A percentile compares a stretch with the other conserved stretches of the same genome.
phyloP scores from a whole-genome alignment of 2,329 filamentous ascomycete species.

The Biscogniauxia sp. region DNA sequence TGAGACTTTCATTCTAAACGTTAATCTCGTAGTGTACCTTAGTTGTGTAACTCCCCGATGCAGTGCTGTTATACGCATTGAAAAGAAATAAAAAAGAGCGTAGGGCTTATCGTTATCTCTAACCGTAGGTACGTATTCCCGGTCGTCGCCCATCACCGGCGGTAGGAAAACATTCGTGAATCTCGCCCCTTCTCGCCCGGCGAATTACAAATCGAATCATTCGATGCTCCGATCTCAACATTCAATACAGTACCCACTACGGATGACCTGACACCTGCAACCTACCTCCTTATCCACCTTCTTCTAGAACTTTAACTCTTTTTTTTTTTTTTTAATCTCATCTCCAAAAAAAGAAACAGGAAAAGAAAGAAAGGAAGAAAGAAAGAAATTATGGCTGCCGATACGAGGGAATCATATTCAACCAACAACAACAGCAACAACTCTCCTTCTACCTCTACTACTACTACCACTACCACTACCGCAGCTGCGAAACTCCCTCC shows the following conservation, averaged over 20 bases:
- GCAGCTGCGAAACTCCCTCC: constrained; percentile 57
- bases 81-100: too few relatives aligned
- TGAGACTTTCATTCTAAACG: too few relatives aligned
- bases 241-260: background rate
- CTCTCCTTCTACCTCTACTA: constrained; percentile 23
- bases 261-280: constrained; percentile 2
- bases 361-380: background rate
- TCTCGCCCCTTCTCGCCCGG: background rate
- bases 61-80: too few relatives aligned
- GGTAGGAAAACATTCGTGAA: background rate
- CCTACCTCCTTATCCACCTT: background rate
- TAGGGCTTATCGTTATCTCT: background rate
- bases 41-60: too few relatives aligned
- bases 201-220: background rate
- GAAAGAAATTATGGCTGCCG: constrained; percentile 35
- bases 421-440: constrained; percentile 16
- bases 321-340: constrained; percentile 1
- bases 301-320: constrained; percentile 8
- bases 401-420: constrained; percentile 33
- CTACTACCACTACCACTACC: constrained; percentile 35
- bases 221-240: background rate
- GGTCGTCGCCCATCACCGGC: background rate
- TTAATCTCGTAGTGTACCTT: too few relatives aligned
- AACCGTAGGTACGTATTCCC: background rate
- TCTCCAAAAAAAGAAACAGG: background rate